A percentile compares a stretch with the other conserved stretches of the same genome.
phyloP scores from a whole-genome alignment of 768 basidiomycete species.

The Boletus reticuloceps region DNA sequence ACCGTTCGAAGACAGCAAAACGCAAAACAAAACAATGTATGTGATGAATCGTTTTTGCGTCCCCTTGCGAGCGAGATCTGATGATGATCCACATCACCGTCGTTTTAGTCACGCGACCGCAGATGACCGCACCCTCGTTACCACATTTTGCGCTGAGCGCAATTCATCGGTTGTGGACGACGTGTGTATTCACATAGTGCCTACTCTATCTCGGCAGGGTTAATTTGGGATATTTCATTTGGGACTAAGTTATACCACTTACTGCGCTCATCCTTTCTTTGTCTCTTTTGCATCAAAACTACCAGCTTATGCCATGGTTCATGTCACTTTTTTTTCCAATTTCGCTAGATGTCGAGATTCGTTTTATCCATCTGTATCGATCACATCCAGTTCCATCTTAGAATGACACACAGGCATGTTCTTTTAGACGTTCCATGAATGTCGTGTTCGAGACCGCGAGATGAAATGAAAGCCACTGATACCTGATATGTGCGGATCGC shows the following conservation, averaged over 20 bases:
- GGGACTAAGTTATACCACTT: slow-evolving; percentile 29
- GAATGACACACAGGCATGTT: slow-evolving; percentile 1
- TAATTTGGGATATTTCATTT: slow-evolving; percentile 21
- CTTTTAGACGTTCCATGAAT: neutral
- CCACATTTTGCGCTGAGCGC: slow-evolving; percentile 23
- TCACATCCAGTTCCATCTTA: slow-evolving; percentile 7
- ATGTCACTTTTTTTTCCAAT: neutral
- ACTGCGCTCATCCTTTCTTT: slow-evolving; percentile 2
- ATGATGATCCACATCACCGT: slow-evolving; percentile 11
- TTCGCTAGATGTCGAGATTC: slow-evolving; percentile 2
- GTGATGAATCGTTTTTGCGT: neutral
- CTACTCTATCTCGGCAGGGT: slow-evolving; percentile 23
- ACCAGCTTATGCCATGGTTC: slow-evolving; percentile 17
- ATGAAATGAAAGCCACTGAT: slow-evolving; percentile 11
- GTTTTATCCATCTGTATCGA: slow-evolving; percentile 16
- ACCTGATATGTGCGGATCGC: slow-evolving; percentile 6
- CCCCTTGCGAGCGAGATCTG: neutral
- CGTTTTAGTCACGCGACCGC: slow-evolving; percentile 27
- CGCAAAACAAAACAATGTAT: slow-evolving; percentile 20
- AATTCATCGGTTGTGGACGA: slow-evolving; percentile 11
- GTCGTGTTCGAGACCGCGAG: slow-evolving; percentile 7
- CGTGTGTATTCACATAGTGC: slow-evolving; percentile 5
- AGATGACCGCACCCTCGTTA: slow-evolving; percentile 22
- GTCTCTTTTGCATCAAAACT: slow-evolving; percentile 14
- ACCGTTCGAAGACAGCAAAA: slow-evolving; percentile 32